Evolutionary conservation across 2,329 filamentous ascomycete genomes (phyloP).

Genomic region (Aspergillus ustus): DNA sequence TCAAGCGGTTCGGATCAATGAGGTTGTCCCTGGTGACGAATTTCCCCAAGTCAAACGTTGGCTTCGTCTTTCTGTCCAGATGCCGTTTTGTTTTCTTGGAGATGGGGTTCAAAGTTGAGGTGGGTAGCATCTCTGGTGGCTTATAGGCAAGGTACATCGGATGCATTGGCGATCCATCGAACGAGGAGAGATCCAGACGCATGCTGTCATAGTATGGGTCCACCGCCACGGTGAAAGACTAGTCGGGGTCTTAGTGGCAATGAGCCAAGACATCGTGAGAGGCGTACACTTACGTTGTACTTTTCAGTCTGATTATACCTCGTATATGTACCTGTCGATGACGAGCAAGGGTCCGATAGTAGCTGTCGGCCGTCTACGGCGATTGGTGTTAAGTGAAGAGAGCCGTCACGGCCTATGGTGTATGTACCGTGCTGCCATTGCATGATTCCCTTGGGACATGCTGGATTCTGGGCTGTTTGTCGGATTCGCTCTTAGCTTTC

Average conservation of each 20-base stretch:
- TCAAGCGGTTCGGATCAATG: slow-evolving; percentile 48
- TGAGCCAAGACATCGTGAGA: not conserved
- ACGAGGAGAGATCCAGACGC: slow-evolving; percentile 67
- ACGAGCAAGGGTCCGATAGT: slow-evolving; percentile 66
- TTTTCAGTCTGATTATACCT: slow-evolving; percentile 69
- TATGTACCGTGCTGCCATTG: slow-evolving; percentile 75
- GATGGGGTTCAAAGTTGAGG: slow-evolving; percentile 65
- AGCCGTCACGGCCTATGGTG: slow-evolving; percentile 60
- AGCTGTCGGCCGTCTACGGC: slow-evolving; percentile 70
- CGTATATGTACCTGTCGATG: slow-evolving; percentile 61
- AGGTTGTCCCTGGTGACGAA: slow-evolving; percentile 39
- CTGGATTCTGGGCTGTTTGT: slow-evolving; percentile 59
- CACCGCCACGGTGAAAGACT: slow-evolving; percentile 51
- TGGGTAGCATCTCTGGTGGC: slow-evolving; percentile 72
- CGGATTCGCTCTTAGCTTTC: not conserved
- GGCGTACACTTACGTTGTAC: slow-evolving; percentile 57
- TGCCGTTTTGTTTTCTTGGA: slow-evolving; percentile 42
- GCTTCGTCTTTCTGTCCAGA: slow-evolving; percentile 19
- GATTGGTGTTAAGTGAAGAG: slow-evolving; percentile 64
- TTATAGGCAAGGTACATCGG: slow-evolving; percentile 69
- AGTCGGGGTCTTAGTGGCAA: slow-evolving; percentile 14
- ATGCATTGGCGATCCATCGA: slow-evolving; percentile 67
- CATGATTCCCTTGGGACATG: slow-evolving; percentile 68
- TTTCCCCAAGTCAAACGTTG: slow-evolving; percentile 31
- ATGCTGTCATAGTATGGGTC: slow-evolving; percentile 66